Evolutionary conservation across 495 filamentous ascomycete species (phyloP).

Genomic region (Cercophora samala): DNA sequence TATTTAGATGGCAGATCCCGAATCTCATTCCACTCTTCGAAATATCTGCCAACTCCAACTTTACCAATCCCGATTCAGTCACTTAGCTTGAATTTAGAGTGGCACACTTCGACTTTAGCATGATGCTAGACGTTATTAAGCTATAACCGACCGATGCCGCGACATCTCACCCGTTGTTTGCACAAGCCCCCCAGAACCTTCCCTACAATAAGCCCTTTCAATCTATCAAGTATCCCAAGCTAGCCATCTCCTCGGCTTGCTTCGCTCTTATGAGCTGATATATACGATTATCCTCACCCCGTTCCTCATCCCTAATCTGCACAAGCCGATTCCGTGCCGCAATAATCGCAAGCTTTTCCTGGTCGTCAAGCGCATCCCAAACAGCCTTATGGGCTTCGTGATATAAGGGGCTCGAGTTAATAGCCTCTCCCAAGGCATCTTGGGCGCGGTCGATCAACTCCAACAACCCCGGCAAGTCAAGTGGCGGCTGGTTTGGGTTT

Average conservation of each 20-base stretch:
- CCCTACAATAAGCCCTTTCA: slow-evolving; percentile 11
- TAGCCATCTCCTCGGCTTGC: slow-evolving; percentile 7
- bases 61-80: too few relatives aligned
- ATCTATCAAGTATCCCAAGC: slow-evolving; percentile 10
- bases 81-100: too few relatives aligned
- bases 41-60: too few relatives aligned
- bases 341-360: slow-evolving; percentile 17
- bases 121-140: too few relatives aligned
- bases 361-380: slow-evolving; percentile 17
- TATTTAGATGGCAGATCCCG: too few relatives aligned
- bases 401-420: slow-evolving; percentile 7
- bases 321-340: slow-evolving; percentile 2
- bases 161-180: slow-evolving; percentile 3
- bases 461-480: not conserved
- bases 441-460: slow-evolving; percentile 12
- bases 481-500: slow-evolving; percentile 17
- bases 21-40: too few relatives aligned
- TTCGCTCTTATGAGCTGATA: slow-evolving; percentile 9
- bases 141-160: too few relatives aligned
- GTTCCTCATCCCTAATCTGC: slow-evolving; percentile 15
- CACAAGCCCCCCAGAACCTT: slow-evolving; percentile 9
- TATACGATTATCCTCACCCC: slow-evolving; percentile 13
- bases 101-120: too few relatives aligned
- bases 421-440: not conserved
- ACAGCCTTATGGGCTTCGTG: slow-evolving; percentile 9